A percentile compares a stretch with the other conserved stretches of the same genome.
phyloP scores from a whole-genome alignment of 2,329 filamentous ascomycete genomes.

The Emericellopsis atlantica region DNA sequence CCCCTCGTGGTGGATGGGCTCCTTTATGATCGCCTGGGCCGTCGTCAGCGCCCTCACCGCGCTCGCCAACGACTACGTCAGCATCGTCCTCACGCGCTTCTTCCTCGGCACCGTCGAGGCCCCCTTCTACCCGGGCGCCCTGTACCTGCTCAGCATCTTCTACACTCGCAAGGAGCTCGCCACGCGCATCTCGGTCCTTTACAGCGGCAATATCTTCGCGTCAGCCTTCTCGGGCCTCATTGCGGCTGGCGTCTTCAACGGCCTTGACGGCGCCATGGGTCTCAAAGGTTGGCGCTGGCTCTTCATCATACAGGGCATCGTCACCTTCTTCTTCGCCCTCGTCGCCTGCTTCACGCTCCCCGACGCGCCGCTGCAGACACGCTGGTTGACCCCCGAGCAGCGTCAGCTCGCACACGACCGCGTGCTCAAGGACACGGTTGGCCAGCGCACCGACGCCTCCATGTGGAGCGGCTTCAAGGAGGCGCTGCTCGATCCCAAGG shows the following conservation, averaged over 20 bases:
- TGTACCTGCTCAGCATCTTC: no score
- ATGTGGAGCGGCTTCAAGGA: slow-evolving; percentile 28
- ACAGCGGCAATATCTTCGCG: no score
- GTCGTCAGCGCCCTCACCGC: slow-evolving; percentile 20
- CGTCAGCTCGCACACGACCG: slow-evolving; percentile 26
- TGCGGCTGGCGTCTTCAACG: no score
- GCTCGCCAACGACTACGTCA: slow-evolving; percentile 28
- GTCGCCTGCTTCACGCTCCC: slow-evolving; percentile 15
- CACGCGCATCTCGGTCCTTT: no score
- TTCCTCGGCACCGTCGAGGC: slow-evolving; percentile 43
- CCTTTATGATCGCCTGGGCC: slow-evolving; percentile 9
- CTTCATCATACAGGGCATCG: no score
- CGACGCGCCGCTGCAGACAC: slow-evolving; percentile 27
- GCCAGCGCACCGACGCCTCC: slow-evolving; percentile 23
- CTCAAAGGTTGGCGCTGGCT: no score
- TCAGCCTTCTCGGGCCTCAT: no score
- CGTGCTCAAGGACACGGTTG: slow-evolving; percentile 31
- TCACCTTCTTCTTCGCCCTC: slow-evolving; percentile 14
- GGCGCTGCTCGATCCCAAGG: slow-evolving; percentile 28
- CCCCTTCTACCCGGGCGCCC: slow-evolving; percentile 33
- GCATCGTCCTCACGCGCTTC: slow-evolving; percentile 23
- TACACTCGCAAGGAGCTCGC: no score
- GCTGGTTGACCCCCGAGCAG: slow-evolving; percentile 28
- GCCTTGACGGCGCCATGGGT: no score
- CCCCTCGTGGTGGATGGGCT: slow-evolving; percentile 18